phyloP scores from a whole-genome alignment of 2,329 filamentous ascomycete genomes.

The Ophiosphaerella narmari region DNA sequence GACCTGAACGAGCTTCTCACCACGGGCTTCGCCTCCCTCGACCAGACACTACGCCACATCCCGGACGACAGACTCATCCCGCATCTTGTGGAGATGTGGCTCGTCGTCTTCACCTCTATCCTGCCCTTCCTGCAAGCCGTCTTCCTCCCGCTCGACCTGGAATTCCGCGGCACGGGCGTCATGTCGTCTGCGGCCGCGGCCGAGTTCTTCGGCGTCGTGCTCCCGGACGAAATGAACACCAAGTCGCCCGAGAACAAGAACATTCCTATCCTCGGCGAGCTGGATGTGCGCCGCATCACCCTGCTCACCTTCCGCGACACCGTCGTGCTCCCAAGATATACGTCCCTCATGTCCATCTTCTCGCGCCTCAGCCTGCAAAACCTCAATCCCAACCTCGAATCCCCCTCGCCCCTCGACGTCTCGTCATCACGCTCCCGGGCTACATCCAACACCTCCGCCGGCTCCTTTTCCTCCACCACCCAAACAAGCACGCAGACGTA shows the following conservation, averaged over 20 bases:
- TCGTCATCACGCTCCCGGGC: constrained; percentile 69
- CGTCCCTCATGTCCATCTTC: constrained; percentile 86
- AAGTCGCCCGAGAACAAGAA: constrained; percentile 49
- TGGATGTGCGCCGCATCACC: constrained; percentile 88
- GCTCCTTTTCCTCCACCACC: constrained; percentile 49
- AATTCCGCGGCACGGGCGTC: constrained; percentile 86
- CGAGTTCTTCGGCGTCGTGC: constrained; percentile 85
- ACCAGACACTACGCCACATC: constrained; percentile 77
- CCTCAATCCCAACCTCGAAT: constrained; percentile 52
- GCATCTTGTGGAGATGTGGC: constrained; percentile 90
- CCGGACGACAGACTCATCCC: constrained; percentile 89
- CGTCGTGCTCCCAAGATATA: constrained; percentile 86
- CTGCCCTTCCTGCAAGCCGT: constrained; percentile 94
- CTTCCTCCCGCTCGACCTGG: constrained; percentile 88
- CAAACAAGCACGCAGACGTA: constrained; percentile 23
- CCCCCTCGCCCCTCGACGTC: constrained; percentile 52
- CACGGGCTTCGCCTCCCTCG: constrained; percentile 85
- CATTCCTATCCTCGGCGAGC: constrained; percentile 56
- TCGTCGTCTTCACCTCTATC: constrained; percentile 87
- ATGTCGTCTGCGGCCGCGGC: constrained; percentile 78
- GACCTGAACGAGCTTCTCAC: constrained; percentile 74
- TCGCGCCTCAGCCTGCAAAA: constrained; percentile 87
- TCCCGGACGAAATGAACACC: constrained; percentile 53
- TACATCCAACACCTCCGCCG: constrained; percentile 76
- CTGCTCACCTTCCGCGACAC: constrained; percentile 86